Evolutionary conservation across 139 green algal species (phyloP).

Genomic region (Tetraselmis chui): DNA sequence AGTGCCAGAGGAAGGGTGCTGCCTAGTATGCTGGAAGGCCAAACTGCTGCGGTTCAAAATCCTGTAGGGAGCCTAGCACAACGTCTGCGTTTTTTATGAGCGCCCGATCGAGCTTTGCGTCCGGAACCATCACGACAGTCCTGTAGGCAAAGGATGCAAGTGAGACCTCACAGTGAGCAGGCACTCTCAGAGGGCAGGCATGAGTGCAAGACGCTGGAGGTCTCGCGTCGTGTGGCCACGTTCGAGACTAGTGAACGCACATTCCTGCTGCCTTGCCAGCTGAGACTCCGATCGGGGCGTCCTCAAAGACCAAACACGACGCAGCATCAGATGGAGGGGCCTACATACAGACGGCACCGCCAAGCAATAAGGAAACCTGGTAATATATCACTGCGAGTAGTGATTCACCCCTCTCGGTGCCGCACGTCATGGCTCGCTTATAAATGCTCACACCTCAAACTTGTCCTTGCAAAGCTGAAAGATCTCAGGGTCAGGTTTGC

Average conservation of each 20-base stretch:
- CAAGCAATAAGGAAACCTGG: too few relatives aligned
- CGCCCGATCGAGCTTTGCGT: conserved; percentile 18
- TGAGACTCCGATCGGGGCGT: conserved; percentile 61
- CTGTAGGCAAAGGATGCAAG: too few relatives aligned
- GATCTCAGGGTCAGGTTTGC: conserved; percentile 81
- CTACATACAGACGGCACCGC: not conserved
- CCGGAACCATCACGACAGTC: conserved; percentile 43
- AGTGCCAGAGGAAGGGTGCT: too few relatives aligned
- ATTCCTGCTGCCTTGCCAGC: conserved; percentile 64
- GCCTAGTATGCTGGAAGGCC: conserved; percentile 32
- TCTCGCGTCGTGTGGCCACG: too few relatives aligned
- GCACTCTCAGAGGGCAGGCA: too few relatives aligned
- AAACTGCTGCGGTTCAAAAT: conserved; percentile 28
- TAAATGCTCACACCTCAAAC: conserved; percentile 28
- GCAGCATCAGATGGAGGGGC: not conserved
- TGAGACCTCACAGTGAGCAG: too few relatives aligned
- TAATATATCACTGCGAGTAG: too few relatives aligned
- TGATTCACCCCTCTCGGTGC: too few relatives aligned
- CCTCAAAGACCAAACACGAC: conserved; percentile 68
- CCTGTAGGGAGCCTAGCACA: conserved; percentile 35
- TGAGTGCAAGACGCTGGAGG: too few relatives aligned
- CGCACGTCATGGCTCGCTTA: too few relatives aligned
- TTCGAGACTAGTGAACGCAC: too few relatives aligned
- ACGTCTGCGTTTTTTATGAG: not conserved
- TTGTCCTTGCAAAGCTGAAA: conserved; percentile 50